Evolutionary conservation across 2,329 filamentous ascomycete genomes (phyloP).

Genomic region (Neofusicoccum sp.): DNA sequence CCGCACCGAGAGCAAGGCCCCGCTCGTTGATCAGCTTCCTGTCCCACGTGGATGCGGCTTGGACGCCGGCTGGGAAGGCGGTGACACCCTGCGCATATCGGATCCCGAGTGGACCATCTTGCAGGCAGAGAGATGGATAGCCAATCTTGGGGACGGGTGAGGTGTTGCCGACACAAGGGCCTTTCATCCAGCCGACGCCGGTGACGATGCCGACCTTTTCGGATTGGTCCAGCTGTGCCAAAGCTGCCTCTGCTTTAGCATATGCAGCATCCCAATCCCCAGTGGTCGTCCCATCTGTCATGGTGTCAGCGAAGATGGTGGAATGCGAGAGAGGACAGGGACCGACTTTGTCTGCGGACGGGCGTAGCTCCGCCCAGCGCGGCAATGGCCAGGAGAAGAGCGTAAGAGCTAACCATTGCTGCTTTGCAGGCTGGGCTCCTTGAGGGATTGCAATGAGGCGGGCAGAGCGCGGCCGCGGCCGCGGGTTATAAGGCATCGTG

Average conservation of each 20-base stretch:
- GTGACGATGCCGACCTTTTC: slow-evolving; percentile 46
- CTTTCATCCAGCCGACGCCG: slow-evolving; percentile 37
- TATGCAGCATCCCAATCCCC: slow-evolving; percentile 43
- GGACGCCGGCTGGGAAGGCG: slow-evolving; percentile 44
- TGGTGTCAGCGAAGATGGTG: neutral
- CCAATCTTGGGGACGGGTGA: slow-evolving; percentile 37
- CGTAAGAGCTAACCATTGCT: slow-evolving; percentile 1
- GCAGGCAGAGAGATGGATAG: slow-evolving; percentile 42
- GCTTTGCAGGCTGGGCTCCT: too few species aligned
- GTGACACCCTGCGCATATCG: slow-evolving; percentile 41
- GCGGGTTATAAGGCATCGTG: neutral
- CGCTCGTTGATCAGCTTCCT: slow-evolving; percentile 37
- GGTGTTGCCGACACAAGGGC: slow-evolving; percentile 42
- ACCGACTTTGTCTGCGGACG: neutral
- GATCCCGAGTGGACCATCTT: slow-evolving; percentile 45
- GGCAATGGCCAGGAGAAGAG: neutral
- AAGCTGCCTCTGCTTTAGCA: slow-evolving; percentile 41
- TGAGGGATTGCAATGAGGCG: neutral
- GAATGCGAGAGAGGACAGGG: neutral
- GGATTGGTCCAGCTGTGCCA: slow-evolving; percentile 41
- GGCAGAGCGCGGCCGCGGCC: neutral
- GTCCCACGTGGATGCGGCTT: slow-evolving; percentile 44
- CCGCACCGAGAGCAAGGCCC: slow-evolving; percentile 39
- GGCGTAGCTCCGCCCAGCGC: neutral
- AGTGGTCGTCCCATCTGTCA: neutral